phyloP scores from a whole-genome alignment of 441 rosid genomes.

The Bruguiera hainesii region DNA sequence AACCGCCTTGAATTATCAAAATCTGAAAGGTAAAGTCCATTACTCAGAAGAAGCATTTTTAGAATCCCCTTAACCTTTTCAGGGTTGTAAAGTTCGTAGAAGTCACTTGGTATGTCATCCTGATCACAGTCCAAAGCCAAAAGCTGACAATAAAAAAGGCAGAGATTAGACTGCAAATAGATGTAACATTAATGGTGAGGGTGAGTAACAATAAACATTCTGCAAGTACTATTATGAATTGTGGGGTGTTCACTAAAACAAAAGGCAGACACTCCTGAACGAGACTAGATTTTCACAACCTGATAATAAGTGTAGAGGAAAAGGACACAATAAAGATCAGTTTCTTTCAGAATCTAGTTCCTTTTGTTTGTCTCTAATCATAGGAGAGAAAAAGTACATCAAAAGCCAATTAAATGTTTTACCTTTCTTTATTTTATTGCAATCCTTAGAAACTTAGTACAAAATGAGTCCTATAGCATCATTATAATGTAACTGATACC shows the following conservation, averaged over 20 bases:
- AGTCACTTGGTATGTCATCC: slow-evolving; percentile 69
- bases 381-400: too few relatives aligned
- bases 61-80: slow-evolving; percentile 64
- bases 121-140: slow-evolving; percentile 71
- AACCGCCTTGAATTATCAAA: slow-evolving; percentile 68
- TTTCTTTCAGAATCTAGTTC: too few relatives aligned
- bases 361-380: too few relatives aligned
- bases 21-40: slow-evolving; percentile 64
- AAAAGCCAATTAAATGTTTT: too few relatives aligned
- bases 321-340: too few relatives aligned
- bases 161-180: neutral
- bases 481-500: too few relatives aligned
- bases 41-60: slow-evolving; percentile 61
- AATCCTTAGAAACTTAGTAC: too few relatives aligned
- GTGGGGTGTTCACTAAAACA: neutral
- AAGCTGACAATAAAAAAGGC: slow-evolving; percentile 41
- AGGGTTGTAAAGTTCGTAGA: slow-evolving; percentile 65
- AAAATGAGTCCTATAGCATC: too few relatives aligned
- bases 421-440: too few relatives aligned
- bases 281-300: too few relatives aligned
- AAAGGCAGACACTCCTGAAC: neutral
- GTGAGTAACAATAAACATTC: neutral
- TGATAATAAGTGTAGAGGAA: too few relatives aligned
- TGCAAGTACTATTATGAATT: neutral
- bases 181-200: neutral